Percentiles rank a stretch among this genome's conserved stretches.
Evolutionary conservation across 139 green algal genomes (phyloP).

Genomic region (Marvania coccoides): DNA sequence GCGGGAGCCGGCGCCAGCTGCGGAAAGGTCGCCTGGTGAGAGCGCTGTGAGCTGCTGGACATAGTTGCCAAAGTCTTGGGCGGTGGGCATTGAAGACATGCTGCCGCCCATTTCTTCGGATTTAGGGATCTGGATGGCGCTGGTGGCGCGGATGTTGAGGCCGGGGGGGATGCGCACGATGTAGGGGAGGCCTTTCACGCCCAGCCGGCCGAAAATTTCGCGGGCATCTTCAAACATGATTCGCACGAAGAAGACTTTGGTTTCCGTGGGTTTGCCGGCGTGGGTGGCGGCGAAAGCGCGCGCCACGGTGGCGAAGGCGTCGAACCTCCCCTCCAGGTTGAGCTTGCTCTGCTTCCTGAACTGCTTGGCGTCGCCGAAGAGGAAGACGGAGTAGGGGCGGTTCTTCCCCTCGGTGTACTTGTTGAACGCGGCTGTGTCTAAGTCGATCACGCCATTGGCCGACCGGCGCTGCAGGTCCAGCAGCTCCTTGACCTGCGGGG

Average conservation of each 20-base stretch:
- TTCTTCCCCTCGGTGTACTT: slow-evolving; percentile 16
- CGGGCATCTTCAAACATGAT: slow-evolving; percentile 35
- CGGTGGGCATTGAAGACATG: neutral
- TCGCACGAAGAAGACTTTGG: slow-evolving; percentile 52
- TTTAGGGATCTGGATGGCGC: slow-evolving; percentile 29
- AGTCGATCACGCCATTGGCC: slow-evolving; percentile 34
- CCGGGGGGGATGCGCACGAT: slow-evolving; percentile 34
- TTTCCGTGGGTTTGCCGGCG: slow-evolving; percentile 4
- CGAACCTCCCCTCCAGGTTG: slow-evolving; percentile 20
- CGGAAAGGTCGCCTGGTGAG: slow-evolving; percentile 25
- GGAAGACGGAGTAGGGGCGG: slow-evolving; percentile 38
- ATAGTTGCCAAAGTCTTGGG: slow-evolving; percentile 44
- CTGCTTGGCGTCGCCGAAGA: slow-evolving; percentile 37
- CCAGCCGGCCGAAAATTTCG: slow-evolving; percentile 36
- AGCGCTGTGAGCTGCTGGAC: slow-evolving; percentile 27
- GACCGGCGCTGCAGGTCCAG: slow-evolving; percentile 9
- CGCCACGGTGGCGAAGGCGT: slow-evolving; percentile 26
- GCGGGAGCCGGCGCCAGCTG: neutral
- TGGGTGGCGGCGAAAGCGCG: slow-evolving; percentile 9
- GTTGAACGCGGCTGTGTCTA: slow-evolving; percentile 21
- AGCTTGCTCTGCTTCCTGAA: slow-evolving; percentile 33
- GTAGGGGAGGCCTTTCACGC: slow-evolving; percentile 47
- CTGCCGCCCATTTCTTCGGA: slow-evolving; percentile 26
- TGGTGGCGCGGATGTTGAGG: slow-evolving; percentile 16
- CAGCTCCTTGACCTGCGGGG: slow-evolving; percentile 21